Percentiles rank a stretch among this genome's conserved stretches.
phyloP scores from a whole-genome alignment of 75 land plant genomes.

The Selaginella moellendorffii region DNA sequence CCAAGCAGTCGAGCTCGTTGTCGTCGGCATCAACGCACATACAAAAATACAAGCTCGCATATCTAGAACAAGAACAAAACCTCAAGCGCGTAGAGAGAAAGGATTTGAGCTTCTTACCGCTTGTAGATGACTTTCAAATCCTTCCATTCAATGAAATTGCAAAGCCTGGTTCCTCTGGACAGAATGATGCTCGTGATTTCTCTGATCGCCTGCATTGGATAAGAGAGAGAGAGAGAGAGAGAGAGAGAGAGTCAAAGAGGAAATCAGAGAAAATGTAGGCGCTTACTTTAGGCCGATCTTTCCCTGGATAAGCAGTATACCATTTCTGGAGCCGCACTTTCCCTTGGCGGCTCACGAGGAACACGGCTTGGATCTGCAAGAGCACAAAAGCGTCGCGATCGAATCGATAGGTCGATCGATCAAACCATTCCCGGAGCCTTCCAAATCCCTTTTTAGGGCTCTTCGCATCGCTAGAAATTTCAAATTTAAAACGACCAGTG shows the following conservation, averaged over 20 bases:
- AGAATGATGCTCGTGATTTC: slow-evolving; percentile 1
- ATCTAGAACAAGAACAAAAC: not conserved
- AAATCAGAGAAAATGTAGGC: not conserved
- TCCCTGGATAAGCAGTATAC: not conserved
- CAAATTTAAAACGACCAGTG: not conserved
- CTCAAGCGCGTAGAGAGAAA: not conserved
- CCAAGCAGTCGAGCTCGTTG: slow-evolving; percentile 6
- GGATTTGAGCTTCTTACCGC: not conserved
- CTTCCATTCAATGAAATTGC: slow-evolving; percentile 8
- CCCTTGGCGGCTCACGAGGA: slow-evolving; percentile 7
- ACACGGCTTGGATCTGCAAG: not conserved
- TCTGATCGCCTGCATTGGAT: not conserved
- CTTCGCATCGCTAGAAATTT: not conserved
- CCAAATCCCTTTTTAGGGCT: not conserved
- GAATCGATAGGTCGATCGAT: not conserved
- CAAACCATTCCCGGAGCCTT: not conserved
- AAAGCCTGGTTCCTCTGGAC: not conserved
- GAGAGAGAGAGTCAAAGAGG: not conserved
- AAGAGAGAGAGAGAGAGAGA: not conserved
- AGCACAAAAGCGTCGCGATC: not conserved
- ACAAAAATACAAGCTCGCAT: slow-evolving; percentile 8
- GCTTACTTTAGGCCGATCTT: not conserved
- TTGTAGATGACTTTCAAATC: slow-evolving; percentile 7
- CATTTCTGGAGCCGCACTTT: not conserved
- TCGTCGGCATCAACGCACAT: slow-evolving; percentile 5